Evolutionary conservation across 805 yeast genomes (phyloP).

Genomic region (Saturnispora dispora): DNA sequence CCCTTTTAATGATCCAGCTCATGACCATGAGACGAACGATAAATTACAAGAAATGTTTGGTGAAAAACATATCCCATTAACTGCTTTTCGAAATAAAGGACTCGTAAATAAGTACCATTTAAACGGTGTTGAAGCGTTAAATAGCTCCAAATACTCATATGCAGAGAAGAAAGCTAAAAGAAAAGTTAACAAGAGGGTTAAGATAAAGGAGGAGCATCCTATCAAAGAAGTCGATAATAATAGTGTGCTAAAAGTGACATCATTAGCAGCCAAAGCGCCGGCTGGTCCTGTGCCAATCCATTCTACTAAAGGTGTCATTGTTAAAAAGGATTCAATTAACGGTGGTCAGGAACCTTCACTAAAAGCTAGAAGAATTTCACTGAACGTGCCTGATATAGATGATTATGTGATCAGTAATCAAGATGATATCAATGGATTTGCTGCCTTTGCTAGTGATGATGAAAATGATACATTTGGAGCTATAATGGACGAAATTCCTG

Average conservation of each 20-base stretch:
- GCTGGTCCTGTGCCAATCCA: slow-evolving; percentile 1
- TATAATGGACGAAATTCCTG: not conserved
- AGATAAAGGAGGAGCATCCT: not conserved
- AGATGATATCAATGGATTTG: slow-evolving; percentile 6
- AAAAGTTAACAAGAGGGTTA: not conserved
- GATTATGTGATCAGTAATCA: slow-evolving; percentile 6
- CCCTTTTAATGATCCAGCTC: slow-evolving; percentile 12
- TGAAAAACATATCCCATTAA: slow-evolving; percentile 59
- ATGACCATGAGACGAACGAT: slow-evolving; percentile 8
- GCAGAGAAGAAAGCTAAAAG: not conserved
- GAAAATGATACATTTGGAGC: not conserved
- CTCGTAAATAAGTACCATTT: slow-evolving; percentile 20
- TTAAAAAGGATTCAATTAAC: not conserved
- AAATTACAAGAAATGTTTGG: slow-evolving; percentile 15
- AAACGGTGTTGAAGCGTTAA: slow-evolving; percentile 8
- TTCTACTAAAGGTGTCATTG: not conserved
- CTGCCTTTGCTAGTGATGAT: slow-evolving; percentile 7
- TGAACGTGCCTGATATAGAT: not conserved
- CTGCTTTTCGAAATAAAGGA: slow-evolving; percentile 85
- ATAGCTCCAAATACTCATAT: not conserved
- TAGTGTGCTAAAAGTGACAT: not conserved
- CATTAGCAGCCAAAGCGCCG: not conserved
- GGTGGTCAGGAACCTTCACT: not conserved
- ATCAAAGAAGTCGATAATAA: not conserved
- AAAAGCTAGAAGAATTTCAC: not conserved